Evolutionary conservation across 441 rosid species (phyloP).

Genomic region (Dalechampia spathulata): DNA sequence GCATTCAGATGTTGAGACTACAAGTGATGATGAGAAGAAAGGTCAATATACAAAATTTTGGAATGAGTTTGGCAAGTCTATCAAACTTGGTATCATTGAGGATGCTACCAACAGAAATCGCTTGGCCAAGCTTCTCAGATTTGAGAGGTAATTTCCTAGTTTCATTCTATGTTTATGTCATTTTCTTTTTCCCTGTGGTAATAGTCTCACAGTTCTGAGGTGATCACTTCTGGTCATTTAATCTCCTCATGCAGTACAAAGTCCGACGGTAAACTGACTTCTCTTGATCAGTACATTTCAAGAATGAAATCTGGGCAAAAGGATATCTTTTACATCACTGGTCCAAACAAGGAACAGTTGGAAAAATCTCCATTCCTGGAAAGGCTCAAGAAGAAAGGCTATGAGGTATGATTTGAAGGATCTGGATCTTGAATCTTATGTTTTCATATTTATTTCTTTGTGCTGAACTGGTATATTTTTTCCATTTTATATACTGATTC

Average conservation of each 20-base stretch:
- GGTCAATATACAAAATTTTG: constrained; percentile 85
- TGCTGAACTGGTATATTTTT: not conserved
- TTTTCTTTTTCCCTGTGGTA: not conserved
- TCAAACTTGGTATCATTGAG: constrained; percentile 89
- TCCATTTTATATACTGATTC: not conserved
- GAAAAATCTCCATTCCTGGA: constrained; percentile 95
- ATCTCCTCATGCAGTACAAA: constrained; percentile 47
- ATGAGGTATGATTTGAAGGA: constrained; percentile 39
- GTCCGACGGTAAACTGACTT: constrained; percentile 85
- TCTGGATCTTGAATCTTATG: not conserved
- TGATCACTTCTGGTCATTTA: constrained; percentile 3
- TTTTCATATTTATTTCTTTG: not conserved
- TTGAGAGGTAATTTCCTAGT: constrained; percentile 61
- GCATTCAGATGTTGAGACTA: constrained; percentile 52
- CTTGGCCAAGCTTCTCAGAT: constrained; percentile 81
- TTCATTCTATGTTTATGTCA: not conserved
- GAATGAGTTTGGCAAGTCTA: constrained; percentile 93
- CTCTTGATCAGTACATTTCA: constrained; percentile 90
- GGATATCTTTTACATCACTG: constrained; percentile 88
- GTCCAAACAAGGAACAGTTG: constrained; percentile 79
- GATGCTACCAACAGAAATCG: constrained; percentile 88
- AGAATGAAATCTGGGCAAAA: constrained; percentile 87
- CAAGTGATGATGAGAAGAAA: constrained; percentile 65
- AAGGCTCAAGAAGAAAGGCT: constrained; percentile 86
- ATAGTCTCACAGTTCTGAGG: not conserved